These are phyloP conservation scores for Fonsecaea pedrosoi DNA, from an alignment of 2,329 filamentous ascomycete species.

Conservation along the genomic window DNA sequence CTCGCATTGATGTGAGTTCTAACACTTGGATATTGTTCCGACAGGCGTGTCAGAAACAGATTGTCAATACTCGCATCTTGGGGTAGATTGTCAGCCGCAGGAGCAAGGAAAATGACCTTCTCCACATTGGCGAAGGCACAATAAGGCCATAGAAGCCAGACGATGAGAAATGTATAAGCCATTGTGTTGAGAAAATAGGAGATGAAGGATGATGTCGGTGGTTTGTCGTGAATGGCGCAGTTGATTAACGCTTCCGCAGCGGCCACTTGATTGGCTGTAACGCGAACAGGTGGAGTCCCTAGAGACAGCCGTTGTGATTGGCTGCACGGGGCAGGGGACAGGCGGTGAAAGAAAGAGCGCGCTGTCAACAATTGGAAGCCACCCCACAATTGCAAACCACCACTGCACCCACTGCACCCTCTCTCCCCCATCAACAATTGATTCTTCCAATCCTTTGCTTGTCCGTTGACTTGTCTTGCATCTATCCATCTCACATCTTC, in stretches of 20 bases:
- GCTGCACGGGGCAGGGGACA: slow-evolving; percentile 17
- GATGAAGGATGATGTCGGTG: neutral
- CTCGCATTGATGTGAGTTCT: slow-evolving; percentile 69
- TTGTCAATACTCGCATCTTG: slow-evolving; percentile 63
- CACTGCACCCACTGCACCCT: slow-evolving; percentile 14
- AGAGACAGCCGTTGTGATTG: slow-evolving; percentile 8
- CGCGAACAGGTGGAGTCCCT: slow-evolving; percentile 5
- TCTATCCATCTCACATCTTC: slow-evolving; percentile 15
- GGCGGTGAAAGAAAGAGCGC: slow-evolving; percentile 35
- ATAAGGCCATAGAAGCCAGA: slow-evolving; percentile 20
- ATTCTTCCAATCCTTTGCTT: slow-evolving; percentile 31
- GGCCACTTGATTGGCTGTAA: slow-evolving; percentile 20
- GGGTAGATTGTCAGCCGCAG: slow-evolving; percentile 63
- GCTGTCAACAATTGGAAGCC: slow-evolving; percentile 35
- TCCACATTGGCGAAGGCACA: slow-evolving; percentile 75
- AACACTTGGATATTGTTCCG: slow-evolving; percentile 62
- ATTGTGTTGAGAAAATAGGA: neutral
- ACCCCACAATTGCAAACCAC: slow-evolving; percentile 34
- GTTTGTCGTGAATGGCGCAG: neutral
- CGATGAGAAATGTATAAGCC: slow-evolving; percentile 8
- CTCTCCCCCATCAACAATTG: slow-evolving; percentile 35
- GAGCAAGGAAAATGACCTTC: slow-evolving; percentile 86
- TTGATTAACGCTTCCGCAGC: neutral
- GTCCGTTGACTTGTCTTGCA: slow-evolving; percentile 12
- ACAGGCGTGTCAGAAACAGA: slow-evolving; percentile 70